Base-by-base conservation (phyloP, 2,329 filamentous ascomycete species). In the Alternaria angustiovoidea region DNA sequence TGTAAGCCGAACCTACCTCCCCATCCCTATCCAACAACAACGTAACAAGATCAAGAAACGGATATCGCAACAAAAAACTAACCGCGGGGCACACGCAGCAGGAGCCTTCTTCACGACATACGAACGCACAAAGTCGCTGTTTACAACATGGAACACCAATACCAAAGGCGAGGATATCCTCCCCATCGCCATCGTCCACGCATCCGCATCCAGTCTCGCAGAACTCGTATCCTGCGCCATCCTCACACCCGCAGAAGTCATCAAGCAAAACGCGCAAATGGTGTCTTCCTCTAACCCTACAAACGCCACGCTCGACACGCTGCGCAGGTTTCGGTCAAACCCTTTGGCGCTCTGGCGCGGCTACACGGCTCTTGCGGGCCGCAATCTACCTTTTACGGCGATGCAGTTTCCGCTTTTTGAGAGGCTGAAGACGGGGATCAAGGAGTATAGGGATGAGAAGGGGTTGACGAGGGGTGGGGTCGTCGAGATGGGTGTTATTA, bases 251-350 rank as follows among this genome's bases (percentile, higher is more conserved):
- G 92, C 93, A 14, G 93, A 97, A 76, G 92, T 96, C 7, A 87
- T 97, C 64, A 97, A 97, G 81, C 93, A 96, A 75, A 97, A 97
- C 78, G 93, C 94, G 0, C 93, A 97, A 78, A 93, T 97, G 86
- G 83, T 95, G 1, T 58, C 83, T 44, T 57, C 66, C 14, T 54
- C 52, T 6, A 72, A 74, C 14, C 60, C 73, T 11, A 78, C 75
- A 48, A 83, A 82, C 55, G 84, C 86, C 0, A 87, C 85, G 77
- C 44, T 88, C 6, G 78, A 87, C 74, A 88, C 88, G 0, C 75
- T 90, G 9, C 75, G 78, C 16, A 81, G 82, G 26, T 90, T 91
- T 73, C 81, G 78, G 61, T 83, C 85, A 2, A 83, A 79, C 70
- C 89, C 78, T 68, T 85, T 80, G 67, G 87, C 78, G 59, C 81